Evolutionary conservation across 257 asterid species (phyloP).

Genomic region (Echium plantagineum): DNA sequence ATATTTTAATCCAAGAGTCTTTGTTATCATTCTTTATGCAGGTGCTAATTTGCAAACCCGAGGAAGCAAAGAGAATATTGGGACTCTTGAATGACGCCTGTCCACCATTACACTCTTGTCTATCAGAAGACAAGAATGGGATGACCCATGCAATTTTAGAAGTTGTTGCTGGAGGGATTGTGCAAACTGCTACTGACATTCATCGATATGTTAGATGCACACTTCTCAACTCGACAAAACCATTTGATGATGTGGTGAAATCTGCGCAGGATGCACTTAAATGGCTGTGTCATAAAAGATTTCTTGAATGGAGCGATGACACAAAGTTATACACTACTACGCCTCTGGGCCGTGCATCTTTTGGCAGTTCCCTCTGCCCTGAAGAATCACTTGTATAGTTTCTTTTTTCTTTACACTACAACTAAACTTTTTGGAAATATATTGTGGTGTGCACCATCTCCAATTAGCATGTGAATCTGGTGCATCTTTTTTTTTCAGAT

Average conservation of each 20-base stretch:
- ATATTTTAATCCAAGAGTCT: too few species aligned
- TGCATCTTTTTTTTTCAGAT: conserved; percentile 29
- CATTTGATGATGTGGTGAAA: conserved; percentile 92
- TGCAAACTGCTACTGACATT: conserved; percentile 88
- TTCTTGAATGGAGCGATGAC: conserved; percentile 87
- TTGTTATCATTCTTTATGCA: conserved; percentile 18
- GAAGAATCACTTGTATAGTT: conserved; percentile 86
- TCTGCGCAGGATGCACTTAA: conserved; percentile 96
- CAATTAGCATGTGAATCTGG: conserved; percentile 1
- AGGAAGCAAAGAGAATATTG: conserved; percentile 65
- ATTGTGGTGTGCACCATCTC: conserved; percentile 7
- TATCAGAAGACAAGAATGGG: conserved; percentile 96
- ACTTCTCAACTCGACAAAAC: conserved; percentile 87
- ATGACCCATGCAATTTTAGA: conserved; percentile 98
- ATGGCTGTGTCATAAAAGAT: conserved; percentile 86
- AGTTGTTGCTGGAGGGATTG: conserved; percentile 99
- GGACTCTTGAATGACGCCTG: conserved; percentile 72
- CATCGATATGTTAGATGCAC: conserved; percentile 94
- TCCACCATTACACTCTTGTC: conserved; percentile 89
- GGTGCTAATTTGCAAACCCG: conserved; percentile 89
- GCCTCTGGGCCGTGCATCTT: conserved; percentile 96
- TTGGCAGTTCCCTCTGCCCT: conserved; percentile 95
- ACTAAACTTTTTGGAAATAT: conserved; percentile 3
- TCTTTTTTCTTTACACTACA: conserved; percentile 3
- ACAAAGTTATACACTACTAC: conserved; percentile 82